Percentiles rank a stretch among this genome's conserved stretches.
phyloP scores from a whole-genome alignment of 768 basidiomycete genomes.

The Suillus brevipes region DNA sequence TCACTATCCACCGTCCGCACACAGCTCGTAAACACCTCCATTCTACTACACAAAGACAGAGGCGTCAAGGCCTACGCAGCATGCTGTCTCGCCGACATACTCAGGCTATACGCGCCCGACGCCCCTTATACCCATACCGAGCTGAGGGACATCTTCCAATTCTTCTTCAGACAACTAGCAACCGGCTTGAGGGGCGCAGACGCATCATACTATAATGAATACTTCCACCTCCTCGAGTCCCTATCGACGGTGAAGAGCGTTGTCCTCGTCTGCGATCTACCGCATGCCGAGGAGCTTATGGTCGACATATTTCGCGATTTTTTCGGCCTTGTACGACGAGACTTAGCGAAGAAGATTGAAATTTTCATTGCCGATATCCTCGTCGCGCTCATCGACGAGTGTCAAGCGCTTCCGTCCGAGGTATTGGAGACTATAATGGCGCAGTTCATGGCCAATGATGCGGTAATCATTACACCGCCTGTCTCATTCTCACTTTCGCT shows the following conservation, averaged over 20 bases:
- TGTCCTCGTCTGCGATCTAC: slow-evolving; percentile 90
- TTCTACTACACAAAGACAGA: slow-evolving; percentile 92
- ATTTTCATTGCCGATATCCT: slow-evolving; percentile 88
- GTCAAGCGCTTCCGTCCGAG: slow-evolving; percentile 68
- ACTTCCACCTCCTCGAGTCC: slow-evolving; percentile 92
- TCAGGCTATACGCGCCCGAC: slow-evolving; percentile 93
- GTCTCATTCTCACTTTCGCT: background rate
- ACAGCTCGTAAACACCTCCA: slow-evolving; percentile 75
- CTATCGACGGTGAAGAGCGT: slow-evolving; percentile 94
- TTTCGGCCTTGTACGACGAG: slow-evolving; percentile 76
- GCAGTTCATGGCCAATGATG: slow-evolving; percentile 81
- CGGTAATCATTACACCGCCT: slow-evolving; percentile 44
- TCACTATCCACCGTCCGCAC: slow-evolving; percentile 71
- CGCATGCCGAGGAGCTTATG: slow-evolving; percentile 82
- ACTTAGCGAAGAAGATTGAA: slow-evolving; percentile 79
- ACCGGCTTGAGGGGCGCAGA: slow-evolving; percentile 74
- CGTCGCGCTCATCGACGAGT: slow-evolving; percentile 86
- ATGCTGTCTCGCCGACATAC: slow-evolving; percentile 92
- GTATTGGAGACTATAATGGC: slow-evolving; percentile 80
- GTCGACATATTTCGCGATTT: slow-evolving; percentile 80
- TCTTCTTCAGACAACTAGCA: slow-evolving; percentile 87
- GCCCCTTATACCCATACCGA: slow-evolving; percentile 91
- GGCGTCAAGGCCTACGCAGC: slow-evolving; percentile 95
- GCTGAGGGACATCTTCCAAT: slow-evolving; percentile 94
- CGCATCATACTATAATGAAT: slow-evolving; percentile 86